Base-by-base conservation (phyloP, 345 rosid species). In the Erucastrum elatum region DNA sequence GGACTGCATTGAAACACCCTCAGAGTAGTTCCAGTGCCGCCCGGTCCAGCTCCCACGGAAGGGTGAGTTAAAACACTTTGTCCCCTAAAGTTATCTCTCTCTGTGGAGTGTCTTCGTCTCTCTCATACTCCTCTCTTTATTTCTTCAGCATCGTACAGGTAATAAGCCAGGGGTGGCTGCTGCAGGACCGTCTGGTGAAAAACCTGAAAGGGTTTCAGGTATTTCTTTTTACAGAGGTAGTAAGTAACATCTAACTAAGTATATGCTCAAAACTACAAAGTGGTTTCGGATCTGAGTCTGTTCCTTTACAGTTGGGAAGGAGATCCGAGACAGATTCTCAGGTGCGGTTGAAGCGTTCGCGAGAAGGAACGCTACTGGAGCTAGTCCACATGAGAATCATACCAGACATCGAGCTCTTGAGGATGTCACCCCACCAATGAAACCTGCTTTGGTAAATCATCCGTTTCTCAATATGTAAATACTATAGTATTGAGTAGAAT, bases 1-100 rank as follows among this genome's bases (percentile, higher is more conserved):
- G 97, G 97, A 91, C 97, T 75, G 88, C 89, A 13, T 82, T 90
- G 80, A 91, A 91, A 85, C 87, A 91, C 76, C 94, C 97, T 70
- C 97, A 91, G 71, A 77, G 88, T 80, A 82, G 91, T 77, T 71
- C 90, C 68, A 82, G 21, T 21, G 21, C 90, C 77, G 81, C 97
- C 30, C 87, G 90, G 65, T 79, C 91, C 78, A 84, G 94, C 82
- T 86, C 94, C 35, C 87, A 90, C 72, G 89, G 83, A 78, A 83
- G 90, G 84, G 97, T 91, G 67, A 84, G 90, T 85, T 10, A 11
- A 41, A 34, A 29, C 7, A 33, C 37, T 25, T 46, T 10, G n/a
- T n/a, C n/a, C n/a, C n/a, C n/a, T n/a, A n/a, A n/a, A n/a, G n/a
- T n/a, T n/a, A n/a, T n/a, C n/a, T 65, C 31, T 66, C 11, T 8